Base-by-base conservation (phyloP, 148 eudicot species). In the Tetragonia tetragonoides region DNA sequence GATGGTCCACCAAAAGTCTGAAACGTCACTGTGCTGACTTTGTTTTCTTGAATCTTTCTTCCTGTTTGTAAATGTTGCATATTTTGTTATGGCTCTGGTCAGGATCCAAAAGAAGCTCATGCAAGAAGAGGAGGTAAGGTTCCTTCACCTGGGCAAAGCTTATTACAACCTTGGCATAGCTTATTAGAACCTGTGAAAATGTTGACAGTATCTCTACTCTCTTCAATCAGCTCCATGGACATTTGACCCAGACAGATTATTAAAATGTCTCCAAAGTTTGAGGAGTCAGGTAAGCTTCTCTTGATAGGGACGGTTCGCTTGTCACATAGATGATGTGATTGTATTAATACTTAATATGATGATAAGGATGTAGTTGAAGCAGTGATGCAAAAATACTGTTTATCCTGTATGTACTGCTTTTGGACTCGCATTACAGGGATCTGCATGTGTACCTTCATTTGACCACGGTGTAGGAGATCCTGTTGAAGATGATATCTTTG, bases 401-500 rank as follows among this genome's bases (percentile, higher is more conserved):
- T 14, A 17, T 54, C 40, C 11, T 81, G 46, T 73, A 46, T 15
- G 68, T 51, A 5, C 68, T 56, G 23, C 38, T 34, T 60, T 75
- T 56, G 44, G 18, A 11, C 21, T 39, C 5, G 61, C 37, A 66
- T 23, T 74, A 24, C 84, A 96, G 99, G 99, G 99, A 83, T 91
- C 91, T 51, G 98, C 89, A 51, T 91, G 84, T 87, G 98, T 81
- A 54, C 99, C 99, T 65, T 96, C 99, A 28, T 96, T 96, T 87
- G 95, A 96, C 86, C 99, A 96, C 82, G 95, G 98, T 21, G 91
- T 91, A 67, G 99, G 99, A 78, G 99, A 96, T 85, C 99, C 99
- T 37, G 79, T 93, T 53, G 92, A 96, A 87, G 98, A 93, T 84
- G 99, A 91, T 79, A 88, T 96, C 79, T 96, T 89, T 82, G 92